Evolutionary conservation across 2,329 filamentous ascomycete species (phyloP).

Genomic region (Calonectria crousiana): DNA sequence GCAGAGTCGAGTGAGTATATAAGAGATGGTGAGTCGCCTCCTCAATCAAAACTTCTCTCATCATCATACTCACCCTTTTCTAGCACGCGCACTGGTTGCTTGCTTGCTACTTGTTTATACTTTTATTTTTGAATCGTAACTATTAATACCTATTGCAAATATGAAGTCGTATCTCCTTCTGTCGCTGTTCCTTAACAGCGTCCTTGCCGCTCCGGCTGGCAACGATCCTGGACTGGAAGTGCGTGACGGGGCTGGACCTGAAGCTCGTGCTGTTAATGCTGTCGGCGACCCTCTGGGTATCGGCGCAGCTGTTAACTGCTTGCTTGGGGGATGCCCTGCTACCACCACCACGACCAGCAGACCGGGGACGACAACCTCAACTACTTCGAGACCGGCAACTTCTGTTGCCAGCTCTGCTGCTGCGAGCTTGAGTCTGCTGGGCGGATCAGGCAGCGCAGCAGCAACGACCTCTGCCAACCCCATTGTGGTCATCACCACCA

Average conservation of each 20-base stretch:
- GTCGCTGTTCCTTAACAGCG: neutral
- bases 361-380: neutral
- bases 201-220: neutral
- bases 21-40: neutral
- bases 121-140: neutral
- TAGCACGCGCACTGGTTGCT: conserved; percentile 9
- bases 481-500: neutral
- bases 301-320: neutral
- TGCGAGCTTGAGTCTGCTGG: too few species aligned
- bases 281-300: neutral
- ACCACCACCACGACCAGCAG: neutral
- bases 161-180: conserved; percentile 7
- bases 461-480: neutral
- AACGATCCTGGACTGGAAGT: neutral
- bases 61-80: neutral
- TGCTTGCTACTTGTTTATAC: conserved; percentile 10
- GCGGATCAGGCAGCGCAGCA: neutral
- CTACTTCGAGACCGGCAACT: neutral
- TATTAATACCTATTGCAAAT: conserved; percentile 13
- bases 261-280: conserved; percentile 1
- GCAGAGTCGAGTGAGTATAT: neutral
- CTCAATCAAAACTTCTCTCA: too few species aligned
- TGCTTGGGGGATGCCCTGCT: neutral
- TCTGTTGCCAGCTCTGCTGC: too few species aligned
- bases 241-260: neutral